Base-by-base conservation (phyloP, 768 basidiomycete species). In the Xerocomellus chrysenteron region DNA sequence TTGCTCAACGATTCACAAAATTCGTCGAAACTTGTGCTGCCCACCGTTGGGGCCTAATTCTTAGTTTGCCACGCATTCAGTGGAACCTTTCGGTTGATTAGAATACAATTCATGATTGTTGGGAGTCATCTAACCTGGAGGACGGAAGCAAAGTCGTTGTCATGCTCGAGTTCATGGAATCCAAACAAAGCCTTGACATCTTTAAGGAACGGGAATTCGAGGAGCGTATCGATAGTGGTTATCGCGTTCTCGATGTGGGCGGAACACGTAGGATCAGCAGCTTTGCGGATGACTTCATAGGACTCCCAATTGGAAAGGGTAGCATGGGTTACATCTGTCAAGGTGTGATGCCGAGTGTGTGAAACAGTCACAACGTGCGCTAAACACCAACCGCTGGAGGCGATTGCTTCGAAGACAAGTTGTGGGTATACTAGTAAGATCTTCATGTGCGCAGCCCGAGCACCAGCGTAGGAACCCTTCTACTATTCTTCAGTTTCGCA, bases 381-480 rank as follows among this genome's bases (percentile, higher is more conserved):
- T 28, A 10, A 45, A 43, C 16, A 54, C 82, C 6, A 60, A 86
- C 90, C 93, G 55, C 90, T 92, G 16, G 88, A 91, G 2, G 94
- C 92, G 54, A 97, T 94, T 2, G 91, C 87, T 21, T 93, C 94
- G 70, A 80, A 94, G 5, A 92, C 88, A n/a, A 95, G 76, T 33
- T 94, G 84, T 0, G 94, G 93, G 65, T 93, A 94, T 26, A n/a
- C n/a, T n/a, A 21, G 21, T 21, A 94, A 78, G 33, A 92, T 75
- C 52, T 82, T 84, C 88, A 96, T 93, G 65, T 96, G 92, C 0
- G 95, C 95, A 0, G 94, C 87, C 13, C 94, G 86, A 9, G 94
- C 95, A 57, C 95, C 95, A 11, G 94, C 94, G 62, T 96, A 96
- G 1, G 91, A 94, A 9, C 90, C 89, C 87, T 88, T 21, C 28